phyloP scores from a whole-genome alignment of 2,329 filamentous ascomycete species.

The Microdochium bolleyi region DNA sequence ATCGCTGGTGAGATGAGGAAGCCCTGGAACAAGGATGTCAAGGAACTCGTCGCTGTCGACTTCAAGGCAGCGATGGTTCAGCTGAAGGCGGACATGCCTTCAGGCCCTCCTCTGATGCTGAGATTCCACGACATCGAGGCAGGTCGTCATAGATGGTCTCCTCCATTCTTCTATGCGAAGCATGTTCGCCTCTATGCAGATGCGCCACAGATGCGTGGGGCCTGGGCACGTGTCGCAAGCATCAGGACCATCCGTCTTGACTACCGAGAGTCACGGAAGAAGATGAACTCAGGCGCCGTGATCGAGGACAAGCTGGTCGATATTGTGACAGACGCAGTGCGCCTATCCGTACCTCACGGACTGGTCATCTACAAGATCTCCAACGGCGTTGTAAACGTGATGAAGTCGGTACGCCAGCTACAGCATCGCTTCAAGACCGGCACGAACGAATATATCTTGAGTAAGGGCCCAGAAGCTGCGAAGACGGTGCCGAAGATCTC shows the following conservation, averaged over 20 bases:
- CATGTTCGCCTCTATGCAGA: slow-evolving; percentile 82
- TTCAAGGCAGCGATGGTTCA: slow-evolving; percentile 76
- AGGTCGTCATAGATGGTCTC: slow-evolving; percentile 79
- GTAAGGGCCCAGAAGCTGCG: slow-evolving; percentile 77
- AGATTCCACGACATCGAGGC: slow-evolving; percentile 78
- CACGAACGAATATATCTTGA: slow-evolving; percentile 79
- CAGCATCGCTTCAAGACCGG: slow-evolving; percentile 86
- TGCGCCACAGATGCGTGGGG: slow-evolving; percentile 69
- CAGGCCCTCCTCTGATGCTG: slow-evolving; percentile 85
- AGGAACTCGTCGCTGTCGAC: slow-evolving; percentile 74
- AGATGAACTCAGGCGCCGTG: slow-evolving; percentile 47
- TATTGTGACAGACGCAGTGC: slow-evolving; percentile 74
- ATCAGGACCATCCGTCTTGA: slow-evolving; percentile 77
- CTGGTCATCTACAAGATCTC: slow-evolving; percentile 82
- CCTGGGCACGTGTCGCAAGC: slow-evolving; percentile 83
- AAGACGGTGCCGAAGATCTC: slow-evolving; percentile 84
- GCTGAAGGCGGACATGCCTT: slow-evolving; percentile 79
- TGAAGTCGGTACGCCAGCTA: slow-evolving; percentile 85
- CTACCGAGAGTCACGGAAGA: slow-evolving; percentile 67
- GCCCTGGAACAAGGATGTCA: slow-evolving; percentile 21
- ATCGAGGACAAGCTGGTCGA: slow-evolving; percentile 78
- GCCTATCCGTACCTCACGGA: slow-evolving; percentile 84
- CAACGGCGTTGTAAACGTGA: slow-evolving; percentile 85
- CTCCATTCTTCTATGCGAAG: slow-evolving; percentile 70
- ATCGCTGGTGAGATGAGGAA: slow-evolving; percentile 19